Percentiles rank a stretch among this genome's conserved stretches.
Evolutionary conservation across 257 asterid genomes (phyloP).

Genomic region (Solanum bulbocastanum): DNA sequence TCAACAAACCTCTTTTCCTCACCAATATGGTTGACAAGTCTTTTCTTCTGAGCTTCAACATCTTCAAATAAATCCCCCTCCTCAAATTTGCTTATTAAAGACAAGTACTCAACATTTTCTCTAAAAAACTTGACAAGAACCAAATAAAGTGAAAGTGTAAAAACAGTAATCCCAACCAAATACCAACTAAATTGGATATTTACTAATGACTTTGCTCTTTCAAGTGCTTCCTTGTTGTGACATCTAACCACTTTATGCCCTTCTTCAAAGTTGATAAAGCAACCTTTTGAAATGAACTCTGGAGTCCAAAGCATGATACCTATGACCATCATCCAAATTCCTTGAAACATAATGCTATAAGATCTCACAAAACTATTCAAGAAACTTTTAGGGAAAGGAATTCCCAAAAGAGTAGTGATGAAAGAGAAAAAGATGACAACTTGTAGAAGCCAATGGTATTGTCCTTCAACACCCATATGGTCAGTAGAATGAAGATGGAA

Average conservation of each 20-base stretch:
- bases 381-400: constrained; percentile 40
- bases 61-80: constrained; percentile 9
- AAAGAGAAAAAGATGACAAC: constrained; percentile 33
- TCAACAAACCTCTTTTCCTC: constrained; percentile 29
- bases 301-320: constrained; percentile 83
- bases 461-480: constrained; percentile 72
- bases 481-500: constrained; percentile 74
- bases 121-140: constrained; percentile 16
- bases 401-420: constrained; percentile 29
- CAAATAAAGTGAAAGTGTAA: constrained; percentile 29
- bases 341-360: constrained; percentile 45
- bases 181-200: constrained; percentile 58
- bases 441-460: constrained; percentile 74
- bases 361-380: constrained; percentile 44
- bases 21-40: background rate
- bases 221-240: constrained; percentile 32
- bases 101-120: constrained; percentile 32
- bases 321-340: constrained; percentile 59
- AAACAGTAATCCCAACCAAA: constrained; percentile 25
- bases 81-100: constrained; percentile 18
- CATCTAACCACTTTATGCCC: constrained; percentile 46
- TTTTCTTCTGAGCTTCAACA: constrained; percentile 48
- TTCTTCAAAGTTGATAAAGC: constrained; percentile 24
- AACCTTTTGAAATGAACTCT: constrained; percentile 32
- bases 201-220: constrained; percentile 64